phyloP scores from a whole-genome alignment of 306 rosid species.

The Abrus precatorius region DNA sequence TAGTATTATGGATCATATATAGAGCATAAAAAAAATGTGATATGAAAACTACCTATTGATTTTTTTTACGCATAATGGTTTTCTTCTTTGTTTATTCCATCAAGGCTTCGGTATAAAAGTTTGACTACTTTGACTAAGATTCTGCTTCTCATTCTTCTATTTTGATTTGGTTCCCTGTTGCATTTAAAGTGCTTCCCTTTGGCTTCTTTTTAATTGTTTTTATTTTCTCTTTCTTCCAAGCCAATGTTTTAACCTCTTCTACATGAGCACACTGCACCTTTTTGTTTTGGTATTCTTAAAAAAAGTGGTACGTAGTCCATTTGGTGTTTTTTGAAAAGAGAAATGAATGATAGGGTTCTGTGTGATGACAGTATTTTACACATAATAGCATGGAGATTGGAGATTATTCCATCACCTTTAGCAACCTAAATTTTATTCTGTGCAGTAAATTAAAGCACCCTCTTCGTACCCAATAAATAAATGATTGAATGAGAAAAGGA shows the following conservation, averaged over 20 bases:
- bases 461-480: background rate
- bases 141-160: slow-evolving; percentile 62
- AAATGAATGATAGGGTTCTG: slow-evolving; percentile 44
- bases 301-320: background rate
- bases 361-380: slow-evolving; percentile 26
- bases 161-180: slow-evolving; percentile 61
- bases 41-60: background rate
- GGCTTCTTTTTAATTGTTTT: slow-evolving; percentile 30
- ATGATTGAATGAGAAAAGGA: too few species aligned
- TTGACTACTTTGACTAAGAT: slow-evolving; percentile 67
- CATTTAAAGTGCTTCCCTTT: slow-evolving; percentile 48
- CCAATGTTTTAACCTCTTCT: slow-evolving; percentile 20
- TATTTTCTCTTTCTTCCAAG: slow-evolving; percentile 21
- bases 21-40: slow-evolving; percentile 27
- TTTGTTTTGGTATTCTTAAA: slow-evolving; percentile 28
- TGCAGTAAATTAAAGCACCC: slow-evolving; percentile 32
- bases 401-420: slow-evolving; percentile 47
- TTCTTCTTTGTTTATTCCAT: slow-evolving; percentile 18
- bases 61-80: background rate
- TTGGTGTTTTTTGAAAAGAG: slow-evolving; percentile 43
- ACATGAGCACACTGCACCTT: slow-evolving; percentile 14
- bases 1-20: slow-evolving; percentile 11
- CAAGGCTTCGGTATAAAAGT: slow-evolving; percentile 47
- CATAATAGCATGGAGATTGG: background rate
- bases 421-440: slow-evolving; percentile 54